Evolutionary conservation across 148 eudicot genomes (phyloP).

Genomic region (Vaccinium macrocarpon): DNA sequence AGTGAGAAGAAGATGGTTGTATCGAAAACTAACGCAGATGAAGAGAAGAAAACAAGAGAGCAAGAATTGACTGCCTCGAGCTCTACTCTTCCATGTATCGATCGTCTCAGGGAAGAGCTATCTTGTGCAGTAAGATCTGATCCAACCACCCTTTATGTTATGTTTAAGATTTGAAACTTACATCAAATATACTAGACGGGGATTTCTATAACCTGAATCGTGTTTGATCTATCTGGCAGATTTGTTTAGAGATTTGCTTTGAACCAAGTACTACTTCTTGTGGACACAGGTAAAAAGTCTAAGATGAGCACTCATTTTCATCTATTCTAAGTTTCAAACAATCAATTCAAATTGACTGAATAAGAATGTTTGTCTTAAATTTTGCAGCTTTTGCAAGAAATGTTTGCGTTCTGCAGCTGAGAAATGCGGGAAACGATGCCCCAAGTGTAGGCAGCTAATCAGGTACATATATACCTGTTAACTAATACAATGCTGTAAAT

Average conservation of each 20-base stretch:
- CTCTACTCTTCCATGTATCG: constrained; percentile 57
- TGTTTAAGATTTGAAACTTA: neutral
- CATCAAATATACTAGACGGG: neutral
- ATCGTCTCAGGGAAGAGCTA: constrained; percentile 83
- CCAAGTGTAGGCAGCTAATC: constrained; percentile 88
- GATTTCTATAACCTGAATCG: neutral
- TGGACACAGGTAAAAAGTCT: constrained; percentile 84
- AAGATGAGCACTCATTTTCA: neutral
- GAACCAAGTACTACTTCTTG: constrained; percentile 97
- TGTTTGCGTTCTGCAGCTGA: constrained; percentile 87
- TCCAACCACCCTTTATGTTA: neutral
- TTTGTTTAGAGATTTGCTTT: constrained; percentile 91
- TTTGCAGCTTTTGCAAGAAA: constrained; percentile 81
- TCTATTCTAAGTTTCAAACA: neutral
- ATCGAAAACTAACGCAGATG: constrained; percentile 17
- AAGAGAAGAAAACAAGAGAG: constrained; percentile 35
- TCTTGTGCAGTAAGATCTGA: constrained; percentile 76
- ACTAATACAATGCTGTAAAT: no score
- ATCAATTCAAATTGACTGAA: neutral
- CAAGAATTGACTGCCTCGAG: constrained; percentile 29
- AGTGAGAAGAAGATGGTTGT: constrained; percentile 30
- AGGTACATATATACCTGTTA: constrained; percentile 35
- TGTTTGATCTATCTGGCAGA: constrained; percentile 37
- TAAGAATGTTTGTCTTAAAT: neutral
- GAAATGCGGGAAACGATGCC: constrained; percentile 83